These are phyloP conservation scores for Phytomonas sp. DNA, from an alignment of 208 protist species.

Conservation along the genomic window DNA sequence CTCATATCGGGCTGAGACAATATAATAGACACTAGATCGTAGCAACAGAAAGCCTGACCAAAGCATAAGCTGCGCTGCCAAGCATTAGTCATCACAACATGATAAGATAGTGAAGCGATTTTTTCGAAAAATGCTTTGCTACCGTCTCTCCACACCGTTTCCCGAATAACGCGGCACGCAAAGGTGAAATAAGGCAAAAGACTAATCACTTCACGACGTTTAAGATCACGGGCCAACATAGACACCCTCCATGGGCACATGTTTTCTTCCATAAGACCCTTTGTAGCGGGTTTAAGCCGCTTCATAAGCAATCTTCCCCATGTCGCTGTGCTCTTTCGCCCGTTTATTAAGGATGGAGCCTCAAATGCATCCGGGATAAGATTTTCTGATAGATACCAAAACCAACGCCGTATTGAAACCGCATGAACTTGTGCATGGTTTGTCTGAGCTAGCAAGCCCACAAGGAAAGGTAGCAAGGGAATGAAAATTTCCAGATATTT, in stretches of 20 bases:
- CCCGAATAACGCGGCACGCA: conserved; percentile 42
- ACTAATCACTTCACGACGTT: conserved; percentile 41
- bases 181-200: conserved; percentile 79
- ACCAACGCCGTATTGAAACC: conserved; percentile 46
- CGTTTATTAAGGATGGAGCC: conserved; percentile 41
- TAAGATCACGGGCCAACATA: conserved; percentile 50
- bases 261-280: neutral
- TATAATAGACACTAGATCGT: conserved; percentile 38
- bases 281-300: neutral
- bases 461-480: conserved; percentile 49
- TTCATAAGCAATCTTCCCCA: conserved; percentile 23
- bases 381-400: conserved; percentile 43
- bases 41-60: conserved; percentile 75
- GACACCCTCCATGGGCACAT: conserved; percentile 8
- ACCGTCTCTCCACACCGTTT: conserved; percentile 56
- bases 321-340: conserved; percentile 27
- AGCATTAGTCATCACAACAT: conserved; percentile 46
- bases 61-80: conserved; percentile 62
- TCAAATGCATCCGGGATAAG: conserved; percentile 65
- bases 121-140: conserved; percentile 49
- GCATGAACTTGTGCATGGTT: conserved; percentile 55
- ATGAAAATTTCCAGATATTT: neutral
- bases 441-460: conserved; percentile 36
- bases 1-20: neutral
- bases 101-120: conserved; percentile 49